These are phyloP conservation scores for Cytospora mali DNA, from an alignment of 2,329 filamentous ascomycete genomes.

Conservation along the genomic window DNA sequence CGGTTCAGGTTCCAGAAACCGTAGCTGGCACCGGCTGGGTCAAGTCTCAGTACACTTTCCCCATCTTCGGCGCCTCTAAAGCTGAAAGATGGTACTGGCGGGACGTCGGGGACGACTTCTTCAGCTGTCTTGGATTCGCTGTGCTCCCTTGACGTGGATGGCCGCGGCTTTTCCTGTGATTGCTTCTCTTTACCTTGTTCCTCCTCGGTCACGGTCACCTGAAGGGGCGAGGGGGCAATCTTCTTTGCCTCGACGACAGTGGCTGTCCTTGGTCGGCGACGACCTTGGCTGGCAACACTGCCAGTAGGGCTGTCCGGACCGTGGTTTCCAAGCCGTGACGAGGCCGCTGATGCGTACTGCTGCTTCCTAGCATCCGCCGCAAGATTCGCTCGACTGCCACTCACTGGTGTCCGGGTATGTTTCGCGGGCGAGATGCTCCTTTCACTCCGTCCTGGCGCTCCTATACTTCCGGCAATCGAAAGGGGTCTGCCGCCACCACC, in stretches of 20 bases:
- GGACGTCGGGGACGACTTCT: constrained; percentile 37
- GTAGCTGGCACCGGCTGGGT: constrained; percentile 45
- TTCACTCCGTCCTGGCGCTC: constrained; percentile 50
- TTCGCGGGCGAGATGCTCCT: constrained; percentile 60
- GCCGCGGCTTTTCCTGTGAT: constrained; percentile 29
- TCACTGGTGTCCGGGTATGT: constrained; percentile 40
- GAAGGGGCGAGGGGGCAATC: constrained; percentile 12
- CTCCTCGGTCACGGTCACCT: constrained; percentile 6
- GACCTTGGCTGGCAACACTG: constrained; percentile 29
- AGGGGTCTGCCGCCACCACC: constrained; percentile 40
- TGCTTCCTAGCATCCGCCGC: constrained; percentile 51
- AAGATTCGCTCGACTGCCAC: constrained; percentile 42
- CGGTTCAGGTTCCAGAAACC: constrained; percentile 62
- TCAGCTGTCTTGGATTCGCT: constrained; percentile 30
- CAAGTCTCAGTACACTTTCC: constrained; percentile 40
- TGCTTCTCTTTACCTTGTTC: constrained; percentile 25
- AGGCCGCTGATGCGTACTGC: constrained; percentile 41
- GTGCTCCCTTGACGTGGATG: constrained; percentile 8
- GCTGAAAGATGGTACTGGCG: constrained; percentile 60
- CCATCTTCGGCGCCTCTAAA: constrained; percentile 46
- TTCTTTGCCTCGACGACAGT: constrained; percentile 1
- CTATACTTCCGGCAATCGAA: constrained; percentile 38
- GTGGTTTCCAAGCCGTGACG: constrained; percentile 26
- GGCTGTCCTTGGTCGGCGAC: constrained; percentile 8
- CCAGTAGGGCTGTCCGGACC: constrained; percentile 22